phyloP scores from a whole-genome alignment of 768 basidiomycete genomes.

The Kwoniella sp. region DNA sequence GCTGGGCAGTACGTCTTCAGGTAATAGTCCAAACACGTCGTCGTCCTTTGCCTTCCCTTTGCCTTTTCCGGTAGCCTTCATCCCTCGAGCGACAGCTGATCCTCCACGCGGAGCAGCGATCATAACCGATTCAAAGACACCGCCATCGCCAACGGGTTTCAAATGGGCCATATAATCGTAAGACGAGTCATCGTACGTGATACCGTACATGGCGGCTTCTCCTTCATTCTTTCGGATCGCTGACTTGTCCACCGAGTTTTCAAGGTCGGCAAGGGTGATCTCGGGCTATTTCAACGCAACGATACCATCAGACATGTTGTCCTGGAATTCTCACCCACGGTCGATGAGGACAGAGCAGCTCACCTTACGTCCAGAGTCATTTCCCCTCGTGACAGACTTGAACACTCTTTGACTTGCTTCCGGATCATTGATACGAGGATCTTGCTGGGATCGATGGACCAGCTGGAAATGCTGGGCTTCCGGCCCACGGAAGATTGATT shows the following conservation, averaged over 20 bases:
- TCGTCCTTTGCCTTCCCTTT: slow-evolving; percentile 57
- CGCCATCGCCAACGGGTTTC: slow-evolving; percentile 71
- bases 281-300: slow-evolving; percentile 56
- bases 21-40: slow-evolving; percentile 49
- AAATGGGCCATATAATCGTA: slow-evolving; percentile 99
- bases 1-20: slow-evolving; percentile 58
- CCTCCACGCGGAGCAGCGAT: slow-evolving; percentile 45
- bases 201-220: slow-evolving; percentile 83
- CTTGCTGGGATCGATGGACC: slow-evolving; percentile 91
- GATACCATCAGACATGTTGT: not conserved
- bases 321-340: too few relatives aligned
- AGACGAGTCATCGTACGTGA: slow-evolving; percentile 92
- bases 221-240: slow-evolving; percentile 66
- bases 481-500: slow-evolving; percentile 83
- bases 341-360: slow-evolving; percentile 9
- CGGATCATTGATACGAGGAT: slow-evolving; percentile 91
- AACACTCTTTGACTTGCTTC: slow-evolving; percentile 87
- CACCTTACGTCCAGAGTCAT: slow-evolving; percentile 64
- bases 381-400: slow-evolving; percentile 74
- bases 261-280: slow-evolving; percentile 79
- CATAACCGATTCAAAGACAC: slow-evolving; percentile 62
- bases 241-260: slow-evolving; percentile 60
- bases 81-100: slow-evolving; percentile 40
- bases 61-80: slow-evolving; percentile 52
- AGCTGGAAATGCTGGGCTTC: slow-evolving; percentile 93